Base-by-base conservation (phyloP, 2,329 filamentous ascomycete genomes). In the Penicillium polonicum region DNA sequence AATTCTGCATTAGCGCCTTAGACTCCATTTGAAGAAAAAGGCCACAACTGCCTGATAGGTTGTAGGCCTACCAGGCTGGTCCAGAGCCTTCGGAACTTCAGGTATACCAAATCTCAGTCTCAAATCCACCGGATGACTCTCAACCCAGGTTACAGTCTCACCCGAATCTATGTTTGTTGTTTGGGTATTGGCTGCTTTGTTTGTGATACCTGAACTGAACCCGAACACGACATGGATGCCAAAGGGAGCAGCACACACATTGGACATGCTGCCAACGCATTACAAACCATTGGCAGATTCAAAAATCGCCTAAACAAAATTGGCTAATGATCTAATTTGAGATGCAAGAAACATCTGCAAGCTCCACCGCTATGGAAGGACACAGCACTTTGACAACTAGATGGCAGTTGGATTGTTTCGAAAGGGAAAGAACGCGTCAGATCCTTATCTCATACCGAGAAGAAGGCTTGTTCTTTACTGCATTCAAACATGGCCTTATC, bases 401-500 rank as follows among this genome's bases (percentile, higher is more conserved):
- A 51, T 48, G 45, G 27, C 49, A 39, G 21, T 21, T 19, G 38
- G 19, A 21, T 29, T 27, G 4, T 19, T 25, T 21, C 27, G 2
- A 54, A 33, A 12, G 10, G 29, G 27, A 39, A 49, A 46, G 21
- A 21, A 55, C 15, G n/a, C 7, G 10, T 33, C 10, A 33, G 33
- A 27, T 25, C 23, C 19, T 39, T 53, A 10, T 10, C 17, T 25
- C 10, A 8, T n/a, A 15, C 6, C 10, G 27, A 12, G 17, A 10
- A 31, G 33, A 48, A 50, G 43, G 33, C 38, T 33, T 27, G 33
- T 44, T 23, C 13, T 48, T 31, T 38, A 27, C 51, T 57, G 59
- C 43, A 56, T 60, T 51, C 55, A 48, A 59, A 36, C 29, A 52
- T 48, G 33, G 21, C 19, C 19, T 51, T 48, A 52, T 29, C 35